A percentile compares a stretch with the other conserved stretches of the same genome.
Conservation (phyloP, 768 basidiomycete genomes). For the Pleurotus salmoneostramineus region DNA sequence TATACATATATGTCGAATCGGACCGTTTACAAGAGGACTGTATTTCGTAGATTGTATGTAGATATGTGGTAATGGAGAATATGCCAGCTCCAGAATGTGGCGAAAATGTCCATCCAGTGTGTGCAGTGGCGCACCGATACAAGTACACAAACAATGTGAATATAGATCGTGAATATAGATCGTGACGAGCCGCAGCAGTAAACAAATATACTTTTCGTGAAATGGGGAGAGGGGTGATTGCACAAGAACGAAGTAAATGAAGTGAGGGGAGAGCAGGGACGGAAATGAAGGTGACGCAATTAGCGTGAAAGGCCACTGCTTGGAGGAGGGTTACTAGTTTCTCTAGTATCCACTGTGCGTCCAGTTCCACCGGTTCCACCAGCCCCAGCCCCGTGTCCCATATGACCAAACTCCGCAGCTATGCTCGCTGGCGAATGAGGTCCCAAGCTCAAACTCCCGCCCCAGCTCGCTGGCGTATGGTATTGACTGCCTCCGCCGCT, state of each 20-base stretch:
- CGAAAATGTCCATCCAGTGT: too few species aligned
- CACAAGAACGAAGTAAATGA: neutral
- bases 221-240: neutral
- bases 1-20: too few species aligned
- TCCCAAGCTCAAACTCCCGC: neutral
- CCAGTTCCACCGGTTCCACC: neutral
- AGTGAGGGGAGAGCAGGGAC: neutral
- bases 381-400: neutral
- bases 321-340: neutral
- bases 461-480: neutral
- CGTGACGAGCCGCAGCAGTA: too few species aligned
- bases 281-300: neutral
- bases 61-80: too few species aligned
- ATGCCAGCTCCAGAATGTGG: too few species aligned
- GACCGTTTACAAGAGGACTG: too few species aligned
- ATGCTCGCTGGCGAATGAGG: neutral
- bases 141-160: too few species aligned
- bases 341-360: neutral
- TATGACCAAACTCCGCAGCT: neutral
- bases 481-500: neutral
- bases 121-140: too few species aligned
- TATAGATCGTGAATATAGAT: too few species aligned
- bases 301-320: neutral
- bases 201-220: neutral
- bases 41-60: too few species aligned